Base-by-base conservation (phyloP, 2,329 filamentous ascomycete species). In the Fusarium newnesense region DNA sequence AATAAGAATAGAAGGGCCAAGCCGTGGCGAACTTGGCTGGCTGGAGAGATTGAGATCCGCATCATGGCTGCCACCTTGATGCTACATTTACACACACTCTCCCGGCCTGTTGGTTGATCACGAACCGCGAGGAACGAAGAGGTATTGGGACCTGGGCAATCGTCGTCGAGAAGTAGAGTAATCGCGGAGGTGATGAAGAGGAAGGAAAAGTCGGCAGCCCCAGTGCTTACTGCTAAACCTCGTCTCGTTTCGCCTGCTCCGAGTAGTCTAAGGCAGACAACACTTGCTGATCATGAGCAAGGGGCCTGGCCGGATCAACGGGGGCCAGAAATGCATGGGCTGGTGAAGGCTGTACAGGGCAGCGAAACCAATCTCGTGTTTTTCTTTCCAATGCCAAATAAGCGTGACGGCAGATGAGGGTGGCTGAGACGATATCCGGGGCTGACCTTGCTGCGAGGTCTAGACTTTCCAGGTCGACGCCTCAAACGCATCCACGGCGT, bases 391-490 rank as follows among this genome's bases (percentile, higher is more conserved):
- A 30, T 50, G 28, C 19, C n/a, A 64, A 39, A 53, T 69, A 69
- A 69, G 69, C 57, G 68, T 67, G 68, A 70, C 69, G 71, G 75
- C 57, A 78, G 75, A 77, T 76, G 71, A 70, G 56, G 63, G 75
- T 77, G 74, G 76, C 76, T 76, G 67, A 75, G 73, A 64, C 64
- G 73, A 69, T 66, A 76, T 76, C 76, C 65, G 69, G 76, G 74
- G 76, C 74, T 77, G 73, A 76, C 71, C 67, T 56, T 72, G 67
- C 49, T 56, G 53, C 61, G 24, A 58, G 70, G 76, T 75, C 75
- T 66, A 70, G 76, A 77, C 73, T 70, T 53, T 47, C 59, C 60
- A 65, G 28, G 60, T 49, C 54, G 32, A 69, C 66, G 68, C 75
- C 68, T 59, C 61, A 57, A 68, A 68, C 62, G 52, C 57, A 65